Base-by-base conservation (phyloP, 768 basidiomycete species). In the Agaricus subrufescens region DNA sequence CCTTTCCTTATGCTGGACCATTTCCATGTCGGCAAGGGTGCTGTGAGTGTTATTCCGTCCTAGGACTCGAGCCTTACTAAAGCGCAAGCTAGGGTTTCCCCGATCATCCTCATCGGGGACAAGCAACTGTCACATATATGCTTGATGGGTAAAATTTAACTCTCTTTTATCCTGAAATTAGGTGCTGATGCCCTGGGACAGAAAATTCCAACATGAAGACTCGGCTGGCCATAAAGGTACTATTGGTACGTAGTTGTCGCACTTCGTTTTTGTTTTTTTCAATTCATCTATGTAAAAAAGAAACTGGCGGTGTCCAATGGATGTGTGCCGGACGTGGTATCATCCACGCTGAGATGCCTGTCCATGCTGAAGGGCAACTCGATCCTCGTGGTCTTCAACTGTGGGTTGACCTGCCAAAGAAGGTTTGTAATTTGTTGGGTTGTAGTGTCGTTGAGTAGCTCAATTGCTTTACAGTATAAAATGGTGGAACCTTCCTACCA, bases 1-100 rank as follows among this genome's bases (percentile, higher is more conserved):
- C 95, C 95, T 0, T 98, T 98, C 77, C 77, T 98, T 52, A 86
- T 98, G 89, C 73, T 91, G 10, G 89, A 92, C 66, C 87, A 94
- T 65, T 92, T 92, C 65, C 82, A 85, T 63, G 79, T 89, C 54
- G 69, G 73, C 0, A 69, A 82, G 64, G 89, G 89, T 47, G 86
- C 86, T 7, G 89, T 89, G 63, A 56, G 85, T 71, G 25, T 2
- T 58, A 25, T 46, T 15, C 31, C 19, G 52, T 15, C 11, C 37
- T 10, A 25, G 12, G n/a, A 37, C 7, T 25, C 38, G 31, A 37
- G 11, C 34, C 27, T 31, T 26, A 45, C 14, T 27, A 49, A 15
- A 42, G 25, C 26, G n/a, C 48, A 38, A 26, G 46, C 3, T 56
- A 88, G 86, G 89, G 91, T 3, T 94, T 96, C 64, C 91, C 92